Evolutionary conservation across 1,139 yeast species (phyloP), one percentile per base, ranked within the genome.

Genomic region (Hanseniaspora gamundiae): DNA sequence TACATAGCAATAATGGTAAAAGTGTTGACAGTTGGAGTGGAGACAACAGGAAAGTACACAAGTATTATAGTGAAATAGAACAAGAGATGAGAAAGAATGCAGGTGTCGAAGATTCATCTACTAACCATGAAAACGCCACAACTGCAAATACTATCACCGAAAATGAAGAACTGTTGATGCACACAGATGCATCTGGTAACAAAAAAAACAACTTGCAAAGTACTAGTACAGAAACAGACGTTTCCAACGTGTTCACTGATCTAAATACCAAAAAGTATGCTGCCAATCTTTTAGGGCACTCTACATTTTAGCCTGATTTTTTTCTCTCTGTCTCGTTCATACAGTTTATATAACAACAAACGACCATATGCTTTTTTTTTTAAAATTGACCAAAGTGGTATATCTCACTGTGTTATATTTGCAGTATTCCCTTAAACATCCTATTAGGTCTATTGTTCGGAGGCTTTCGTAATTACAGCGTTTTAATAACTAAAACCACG

Each of bases 21-120:
- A 30, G 35, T 16, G 43, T 38, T 36, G 45, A 43, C 13, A 43
- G 46, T 21, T 41, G 44, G 41, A 44, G 42, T 27, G 46, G 47
- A 9, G 42, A 41, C 29, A 29, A 42, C n/a, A 31, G 45, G 35
- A 20, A 13, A 13, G 38, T 17, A 30, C 35, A 30, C 35, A 30
- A 30, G 17, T 30, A 30, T n/a, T 30, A 30, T 17, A 30, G 35
- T n/a, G 35, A 30, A 16, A 30, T 30, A n/a, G 35, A 30, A 30
- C 13, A 30, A 30, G 35, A 30, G 35, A 8, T 30, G 35, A 24
- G 26, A 24, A 24, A 9, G 9, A 24, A 24, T n/a, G n/a, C n/a
- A n/a, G n/a, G n/a, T n/a, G n/a, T n/a, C n/a, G n/a, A n/a, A n/a
- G n/a, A n/a, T n/a, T n/a, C n/a, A n/a, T n/a, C n/a, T n/a, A n/a